A percentile compares a stretch with the other conserved stretches of the same genome.
Evolutionary conservation across 2,329 filamentous ascomycete species (phyloP).

Genomic region (Hyphodiscus sp.): DNA sequence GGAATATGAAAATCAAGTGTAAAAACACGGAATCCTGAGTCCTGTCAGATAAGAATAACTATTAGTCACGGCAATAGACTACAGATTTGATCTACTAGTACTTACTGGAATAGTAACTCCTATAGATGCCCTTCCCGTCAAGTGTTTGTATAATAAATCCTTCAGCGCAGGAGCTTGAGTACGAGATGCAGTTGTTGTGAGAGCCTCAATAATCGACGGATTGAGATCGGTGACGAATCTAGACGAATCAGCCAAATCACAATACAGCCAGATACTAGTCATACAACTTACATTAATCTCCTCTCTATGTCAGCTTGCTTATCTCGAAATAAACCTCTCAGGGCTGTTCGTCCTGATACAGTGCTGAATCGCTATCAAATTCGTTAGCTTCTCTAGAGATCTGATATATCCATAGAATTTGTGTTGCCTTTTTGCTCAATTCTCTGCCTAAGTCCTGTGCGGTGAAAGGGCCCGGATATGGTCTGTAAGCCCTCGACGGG

Average conservation of each 20-base stretch:
- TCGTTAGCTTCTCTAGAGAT: too few species aligned
- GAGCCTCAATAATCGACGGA: conserved; percentile 1
- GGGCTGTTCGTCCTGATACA: not conserved
- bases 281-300: conserved; percentile 5
- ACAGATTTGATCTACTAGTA: too few species aligned
- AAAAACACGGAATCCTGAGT: not conserved
- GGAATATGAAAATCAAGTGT: conserved; percentile 12
- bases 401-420: not conserved
- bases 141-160: too few species aligned
- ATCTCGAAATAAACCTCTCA: conserved; percentile 1
- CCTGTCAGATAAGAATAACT: not conserved
- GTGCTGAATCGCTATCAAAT: conserved; percentile 1
- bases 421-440: conserved; percentile 2
- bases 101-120: too few species aligned
- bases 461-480: conserved; percentile 1
- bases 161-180: too few species aligned
- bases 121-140: too few species aligned
- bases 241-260: too few species aligned
- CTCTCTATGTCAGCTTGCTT: conserved; percentile 5
- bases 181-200: too few species aligned
- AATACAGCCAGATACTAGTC: too few species aligned
- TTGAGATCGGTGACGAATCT: too few species aligned
- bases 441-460: not conserved
- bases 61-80: too few species aligned
- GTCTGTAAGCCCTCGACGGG: not conserved